Percentiles rank a stretch among this genome's conserved stretches.
phyloP scores from a whole-genome alignment of 208 protist genomes.

The Trypanosoma lewisi region DNA sequence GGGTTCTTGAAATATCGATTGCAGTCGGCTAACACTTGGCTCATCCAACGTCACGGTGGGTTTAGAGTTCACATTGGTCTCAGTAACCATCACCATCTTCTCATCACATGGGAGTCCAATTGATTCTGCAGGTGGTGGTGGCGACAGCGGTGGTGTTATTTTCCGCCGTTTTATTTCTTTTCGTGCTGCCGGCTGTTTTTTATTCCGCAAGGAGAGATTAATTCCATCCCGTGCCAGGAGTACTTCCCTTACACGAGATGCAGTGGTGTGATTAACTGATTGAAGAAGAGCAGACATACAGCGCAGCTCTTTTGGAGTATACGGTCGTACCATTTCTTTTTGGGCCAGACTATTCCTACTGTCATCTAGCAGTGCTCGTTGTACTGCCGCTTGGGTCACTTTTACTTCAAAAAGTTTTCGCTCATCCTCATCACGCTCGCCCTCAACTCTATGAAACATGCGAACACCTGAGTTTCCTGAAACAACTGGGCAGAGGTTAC shows the following conservation, averaged over 20 bases:
- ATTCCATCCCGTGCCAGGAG: slow-evolving; percentile 31
- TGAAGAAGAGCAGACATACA: slow-evolving; percentile 54
- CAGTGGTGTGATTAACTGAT: slow-evolving; percentile 38
- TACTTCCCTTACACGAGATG: slow-evolving; percentile 26
- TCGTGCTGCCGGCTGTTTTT: slow-evolving; percentile 11
- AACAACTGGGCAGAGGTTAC: slow-evolving; percentile 56
- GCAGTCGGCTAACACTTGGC: neutral
- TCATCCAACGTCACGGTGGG: neutral
- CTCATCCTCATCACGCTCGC: slow-evolving; percentile 40
- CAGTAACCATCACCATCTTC: neutral
- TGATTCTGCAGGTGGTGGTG: neutral
- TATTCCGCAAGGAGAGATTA: slow-evolving; percentile 17
- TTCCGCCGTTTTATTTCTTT: slow-evolving; percentile 29
- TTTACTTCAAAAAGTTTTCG: slow-evolving; percentile 32
- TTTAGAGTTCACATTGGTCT: neutral
- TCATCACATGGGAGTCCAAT: neutral
- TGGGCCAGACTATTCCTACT: neutral
- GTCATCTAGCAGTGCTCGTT: slow-evolving; percentile 7
- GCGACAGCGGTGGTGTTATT: neutral
- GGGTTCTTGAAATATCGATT: slow-evolving; percentile 32
- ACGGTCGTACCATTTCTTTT: slow-evolving; percentile 6
- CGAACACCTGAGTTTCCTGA: slow-evolving; percentile 34
- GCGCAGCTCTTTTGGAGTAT: slow-evolving; percentile 42
- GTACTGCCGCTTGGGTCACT: slow-evolving; percentile 7
- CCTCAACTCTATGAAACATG: slow-evolving; percentile 34